Evolutionary conservation across 2,329 filamentous ascomycete genomes (phyloP).

Genomic region (Alternaria novae-zelandiae): DNA sequence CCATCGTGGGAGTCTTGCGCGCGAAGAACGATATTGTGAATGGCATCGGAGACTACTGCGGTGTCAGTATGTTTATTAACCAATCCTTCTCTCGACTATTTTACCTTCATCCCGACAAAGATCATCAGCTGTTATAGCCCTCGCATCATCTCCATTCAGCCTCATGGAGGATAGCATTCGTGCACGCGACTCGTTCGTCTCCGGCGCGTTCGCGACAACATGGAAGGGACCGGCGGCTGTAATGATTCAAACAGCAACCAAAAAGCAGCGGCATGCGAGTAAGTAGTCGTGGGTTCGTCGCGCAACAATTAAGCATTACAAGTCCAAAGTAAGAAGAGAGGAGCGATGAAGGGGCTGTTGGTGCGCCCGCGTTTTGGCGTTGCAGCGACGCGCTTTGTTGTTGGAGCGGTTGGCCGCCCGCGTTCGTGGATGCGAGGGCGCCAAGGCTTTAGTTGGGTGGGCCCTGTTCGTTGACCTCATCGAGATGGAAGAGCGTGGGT

Average conservation of each 20-base stretch:
- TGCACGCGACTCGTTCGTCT: constrained; percentile 43
- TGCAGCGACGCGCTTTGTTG: constrained; percentile 39
- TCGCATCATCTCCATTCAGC: constrained; percentile 45
- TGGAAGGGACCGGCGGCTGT: constrained; percentile 28
- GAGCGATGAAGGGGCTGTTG: constrained; percentile 6
- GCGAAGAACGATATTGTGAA: constrained; percentile 76
- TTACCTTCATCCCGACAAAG: neutral
- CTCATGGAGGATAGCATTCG: constrained; percentile 53
- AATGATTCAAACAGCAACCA: constrained; percentile 4
- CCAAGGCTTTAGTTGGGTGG: constrained; percentile 23
- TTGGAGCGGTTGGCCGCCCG: constrained; percentile 26
- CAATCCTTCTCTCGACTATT: too few relatives aligned
- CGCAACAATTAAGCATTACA: constrained; percentile 34
- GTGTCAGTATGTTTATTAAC: constrained; percentile 10
- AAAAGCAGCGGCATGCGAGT: constrained; percentile 7
- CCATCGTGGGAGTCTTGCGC: constrained; percentile 73
- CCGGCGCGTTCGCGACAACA: constrained; percentile 51
- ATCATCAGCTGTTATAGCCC: constrained; percentile 47
- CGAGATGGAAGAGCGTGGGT: neutral
- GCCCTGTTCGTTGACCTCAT: constrained; percentile 19
- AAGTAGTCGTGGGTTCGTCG: constrained; percentile 2
- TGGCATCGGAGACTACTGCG: constrained; percentile 72
- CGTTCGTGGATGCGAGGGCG: constrained; percentile 16
- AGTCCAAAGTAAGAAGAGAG: constrained; percentile 18
- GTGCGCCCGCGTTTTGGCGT: constrained; percentile 12